Evolutionary conservation across 805 yeast genomes (phyloP).

Genomic region (Ogataea glucozyma): DNA sequence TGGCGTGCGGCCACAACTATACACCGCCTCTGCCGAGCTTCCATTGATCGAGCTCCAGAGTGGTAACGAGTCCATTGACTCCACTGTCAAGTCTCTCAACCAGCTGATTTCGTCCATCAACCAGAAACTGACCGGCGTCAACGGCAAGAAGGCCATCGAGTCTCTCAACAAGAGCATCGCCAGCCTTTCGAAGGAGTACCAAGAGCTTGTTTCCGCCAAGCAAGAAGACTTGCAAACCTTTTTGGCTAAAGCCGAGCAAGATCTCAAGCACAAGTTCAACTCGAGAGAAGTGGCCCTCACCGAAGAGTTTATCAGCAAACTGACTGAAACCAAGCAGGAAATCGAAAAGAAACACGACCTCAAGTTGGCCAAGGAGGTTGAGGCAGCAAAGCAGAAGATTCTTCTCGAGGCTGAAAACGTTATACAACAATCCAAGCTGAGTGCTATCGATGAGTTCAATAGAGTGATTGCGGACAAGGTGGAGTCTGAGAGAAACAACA

Average conservation of each 20-base stretch:
- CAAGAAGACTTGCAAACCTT: slow-evolving; percentile 23
- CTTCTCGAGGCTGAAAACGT: slow-evolving; percentile 74
- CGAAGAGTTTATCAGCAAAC: slow-evolving; percentile 58
- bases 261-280: slow-evolving; percentile 33
- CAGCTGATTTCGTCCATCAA: slow-evolving; percentile 35
- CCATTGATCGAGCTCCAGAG: slow-evolving; percentile 35
- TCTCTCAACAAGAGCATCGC: slow-evolving; percentile 24
- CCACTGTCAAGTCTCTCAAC: slow-evolving; percentile 38
- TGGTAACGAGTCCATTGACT: slow-evolving; percentile 37
- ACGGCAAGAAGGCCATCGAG: slow-evolving; percentile 26
- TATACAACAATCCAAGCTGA: slow-evolving; percentile 63
- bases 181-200: slow-evolving; percentile 26
- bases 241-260: slow-evolving; percentile 32
- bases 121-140: slow-evolving; percentile 21
- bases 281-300: slow-evolving; percentile 51
- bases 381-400: slow-evolving; percentile 64
- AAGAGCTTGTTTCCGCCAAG: slow-evolving; percentile 22
- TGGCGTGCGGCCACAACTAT: neutral
- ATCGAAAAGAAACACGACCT: slow-evolving; percentile 60
- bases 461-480: slow-evolving; percentile 57
- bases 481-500: slow-evolving; percentile 75
- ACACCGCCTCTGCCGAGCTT: slow-evolving; percentile 18
- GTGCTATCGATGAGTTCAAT: slow-evolving; percentile 68
- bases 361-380: slow-evolving; percentile 63
- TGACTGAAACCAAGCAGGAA: slow-evolving; percentile 58